A percentile compares a stretch with the other conserved stretches of the same genome.
Evolutionary conservation across 768 basidiomycete species (phyloP).

Genomic region (Mycena polygramma): DNA sequence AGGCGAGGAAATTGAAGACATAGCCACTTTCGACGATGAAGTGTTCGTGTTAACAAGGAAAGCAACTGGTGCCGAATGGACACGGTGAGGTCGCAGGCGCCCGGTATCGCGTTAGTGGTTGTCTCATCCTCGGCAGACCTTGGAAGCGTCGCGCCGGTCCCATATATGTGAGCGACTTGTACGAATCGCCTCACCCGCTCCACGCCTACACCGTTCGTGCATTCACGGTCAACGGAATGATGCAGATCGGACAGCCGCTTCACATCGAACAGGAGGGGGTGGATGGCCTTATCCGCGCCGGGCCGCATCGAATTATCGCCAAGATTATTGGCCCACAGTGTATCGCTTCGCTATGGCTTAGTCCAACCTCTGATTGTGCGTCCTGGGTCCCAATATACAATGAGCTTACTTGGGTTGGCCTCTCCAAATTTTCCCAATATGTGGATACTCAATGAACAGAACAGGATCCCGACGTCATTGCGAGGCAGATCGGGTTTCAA

Average conservation of each 20-base stretch:
- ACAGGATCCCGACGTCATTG: background rate
- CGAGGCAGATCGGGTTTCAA: background rate
- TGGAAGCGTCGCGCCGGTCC: background rate
- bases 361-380: background rate
- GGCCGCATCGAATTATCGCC: background rate
- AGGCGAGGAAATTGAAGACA: background rate
- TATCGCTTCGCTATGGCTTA: background rate
- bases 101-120: background rate
- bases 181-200: background rate
- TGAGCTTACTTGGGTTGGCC: background rate
- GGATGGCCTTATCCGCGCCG: background rate
- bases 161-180: background rate
- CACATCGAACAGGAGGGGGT: background rate
- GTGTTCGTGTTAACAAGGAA: background rate
- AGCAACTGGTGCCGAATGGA: background rate
- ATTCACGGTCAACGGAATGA: background rate
- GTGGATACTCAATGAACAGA: background rate
- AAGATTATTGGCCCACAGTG: background rate
- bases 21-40: background rate
- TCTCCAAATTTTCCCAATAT: background rate
- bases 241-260: background rate
- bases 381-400: background rate
- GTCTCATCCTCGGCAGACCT: background rate
- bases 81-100: background rate
- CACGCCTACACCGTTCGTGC: background rate